phyloP scores from a whole-genome alignment of 331 rosid genomes.

The Rhamnella rubrinervis region DNA sequence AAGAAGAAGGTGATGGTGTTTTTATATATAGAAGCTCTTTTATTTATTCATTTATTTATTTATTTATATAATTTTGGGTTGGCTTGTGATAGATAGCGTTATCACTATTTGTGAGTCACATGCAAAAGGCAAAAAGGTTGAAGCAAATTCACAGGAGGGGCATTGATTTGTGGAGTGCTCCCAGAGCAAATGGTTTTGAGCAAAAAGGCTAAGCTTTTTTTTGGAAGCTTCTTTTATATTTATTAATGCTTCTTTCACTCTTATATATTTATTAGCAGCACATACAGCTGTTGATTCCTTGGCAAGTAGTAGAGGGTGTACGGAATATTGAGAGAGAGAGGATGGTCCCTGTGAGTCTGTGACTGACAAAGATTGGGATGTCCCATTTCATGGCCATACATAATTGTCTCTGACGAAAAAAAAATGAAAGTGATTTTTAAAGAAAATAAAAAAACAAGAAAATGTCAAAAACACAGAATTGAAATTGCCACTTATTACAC shows the following conservation, averaged over 20 bases:
- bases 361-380: neutral
- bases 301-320: neutral
- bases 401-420: no score
- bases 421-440: no score
- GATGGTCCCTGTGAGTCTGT: slow-evolving; percentile 10
- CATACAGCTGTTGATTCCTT: slow-evolving; percentile 24
- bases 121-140: slow-evolving; percentile 18
- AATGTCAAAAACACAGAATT: no score
- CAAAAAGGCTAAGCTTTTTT: slow-evolving; percentile 1
- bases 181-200: neutral
- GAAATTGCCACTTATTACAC: no score
- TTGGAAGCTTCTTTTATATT: slow-evolving; percentile 30
- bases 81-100: neutral
- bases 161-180: neutral
- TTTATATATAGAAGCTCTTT: slow-evolving; percentile 8
- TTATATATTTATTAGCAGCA: neutral
- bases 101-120: slow-evolving; percentile 17
- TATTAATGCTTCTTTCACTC: neutral
- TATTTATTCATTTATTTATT: neutral
- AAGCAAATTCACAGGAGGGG: slow-evolving; percentile 14
- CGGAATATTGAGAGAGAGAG: neutral
- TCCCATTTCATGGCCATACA: no score
- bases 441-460: no score
- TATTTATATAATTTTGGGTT: neutral
- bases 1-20: neutral